Percentiles rank a stretch among this genome's conserved stretches.
phyloP scores from a whole-genome alignment of 306 rosid species.

The Corylus americana region DNA sequence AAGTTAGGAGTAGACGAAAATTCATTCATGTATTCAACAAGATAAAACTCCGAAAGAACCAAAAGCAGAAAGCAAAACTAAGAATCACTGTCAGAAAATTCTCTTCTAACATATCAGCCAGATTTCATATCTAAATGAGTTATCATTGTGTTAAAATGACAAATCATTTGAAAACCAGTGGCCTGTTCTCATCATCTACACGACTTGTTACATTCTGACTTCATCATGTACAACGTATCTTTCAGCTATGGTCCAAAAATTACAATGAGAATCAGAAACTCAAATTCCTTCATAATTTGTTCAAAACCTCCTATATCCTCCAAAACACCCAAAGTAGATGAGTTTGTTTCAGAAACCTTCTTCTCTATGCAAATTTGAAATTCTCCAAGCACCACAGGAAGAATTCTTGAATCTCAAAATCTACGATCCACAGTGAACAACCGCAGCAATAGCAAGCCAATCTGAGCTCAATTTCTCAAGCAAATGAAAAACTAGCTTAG shows the following conservation, averaged over 20 bases:
- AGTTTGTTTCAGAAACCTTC: constrained; percentile 5
- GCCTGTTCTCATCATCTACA: not conserved
- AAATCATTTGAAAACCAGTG: not conserved
- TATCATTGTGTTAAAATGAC: not conserved
- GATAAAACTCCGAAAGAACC: not conserved
- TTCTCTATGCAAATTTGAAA: not conserved
- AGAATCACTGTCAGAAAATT: not conserved
- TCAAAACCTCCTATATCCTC: not conserved
- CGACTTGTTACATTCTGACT: not conserved
- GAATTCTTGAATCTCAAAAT: constrained; percentile 7
- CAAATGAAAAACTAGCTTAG: not conserved
- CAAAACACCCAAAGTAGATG: not conserved
- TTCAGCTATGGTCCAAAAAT: not conserved
- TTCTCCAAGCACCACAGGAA: not conserved
- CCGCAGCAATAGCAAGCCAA: not conserved
- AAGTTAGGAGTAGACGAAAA: not conserved
- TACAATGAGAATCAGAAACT: not conserved
- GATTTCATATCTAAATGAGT: not conserved
- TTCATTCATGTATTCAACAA: not conserved
- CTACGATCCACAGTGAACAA: constrained; percentile 12
- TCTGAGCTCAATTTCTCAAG: not conserved
- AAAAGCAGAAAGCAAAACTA: not conserved
- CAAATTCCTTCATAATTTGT: not conserved
- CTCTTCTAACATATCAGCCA: not conserved
- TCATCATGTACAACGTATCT: not conserved